A percentile compares a stretch with the other conserved stretches of the same genome.
phyloP scores from a whole-genome alignment of 1,284 basidiomycete genomes.

The Microbotryum scabiosae region DNA sequence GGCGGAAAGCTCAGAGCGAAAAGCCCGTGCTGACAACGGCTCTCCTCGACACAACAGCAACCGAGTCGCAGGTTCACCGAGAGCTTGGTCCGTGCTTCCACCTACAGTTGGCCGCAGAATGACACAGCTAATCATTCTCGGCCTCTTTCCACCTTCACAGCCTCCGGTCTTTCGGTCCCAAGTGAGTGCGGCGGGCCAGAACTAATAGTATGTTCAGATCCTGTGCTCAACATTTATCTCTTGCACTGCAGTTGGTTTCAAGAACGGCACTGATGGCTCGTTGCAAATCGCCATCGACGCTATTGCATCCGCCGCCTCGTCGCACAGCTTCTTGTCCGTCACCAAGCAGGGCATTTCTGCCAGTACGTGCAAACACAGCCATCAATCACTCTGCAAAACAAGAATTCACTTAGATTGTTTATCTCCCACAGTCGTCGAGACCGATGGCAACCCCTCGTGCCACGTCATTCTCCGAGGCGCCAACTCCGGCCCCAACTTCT shows the following conservation, averaged over 20 bases:
- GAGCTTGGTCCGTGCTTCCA: slow-evolving; percentile 19
- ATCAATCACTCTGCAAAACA: neutral
- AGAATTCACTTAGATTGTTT: neutral
- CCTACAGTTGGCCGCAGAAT: neutral
- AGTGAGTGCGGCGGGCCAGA: slow-evolving; percentile 4
- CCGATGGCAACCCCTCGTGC: slow-evolving; percentile 67
- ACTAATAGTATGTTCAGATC: no score
- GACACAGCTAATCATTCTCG: neutral
- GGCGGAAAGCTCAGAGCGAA: neutral
- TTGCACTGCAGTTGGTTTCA: slow-evolving; percentile 80
- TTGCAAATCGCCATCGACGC: slow-evolving; percentile 56
- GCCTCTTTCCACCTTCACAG: neutral
- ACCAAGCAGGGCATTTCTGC: slow-evolving; percentile 58
- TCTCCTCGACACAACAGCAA: slow-evolving; percentile 44
- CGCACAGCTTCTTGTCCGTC: slow-evolving; percentile 86
- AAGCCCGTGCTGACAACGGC: neutral
- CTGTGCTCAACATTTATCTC: slow-evolving; percentile 15
- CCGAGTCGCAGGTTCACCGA: slow-evolving; percentile 93
- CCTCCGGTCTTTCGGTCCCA: slow-evolving; percentile 30
- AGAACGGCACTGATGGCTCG: slow-evolving; percentile 49
- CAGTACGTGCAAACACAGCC: slow-evolving; percentile 11
- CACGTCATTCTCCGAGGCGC: slow-evolving; percentile 86
- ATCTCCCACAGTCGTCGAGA: slow-evolving; percentile 23
- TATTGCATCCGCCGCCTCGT: slow-evolving; percentile 72
- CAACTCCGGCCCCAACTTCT: slow-evolving; percentile 74